Evolutionary conservation across 2,329 filamentous ascomycete species (phyloP).

Genomic region (Teratosphaeriaceae sp.): DNA sequence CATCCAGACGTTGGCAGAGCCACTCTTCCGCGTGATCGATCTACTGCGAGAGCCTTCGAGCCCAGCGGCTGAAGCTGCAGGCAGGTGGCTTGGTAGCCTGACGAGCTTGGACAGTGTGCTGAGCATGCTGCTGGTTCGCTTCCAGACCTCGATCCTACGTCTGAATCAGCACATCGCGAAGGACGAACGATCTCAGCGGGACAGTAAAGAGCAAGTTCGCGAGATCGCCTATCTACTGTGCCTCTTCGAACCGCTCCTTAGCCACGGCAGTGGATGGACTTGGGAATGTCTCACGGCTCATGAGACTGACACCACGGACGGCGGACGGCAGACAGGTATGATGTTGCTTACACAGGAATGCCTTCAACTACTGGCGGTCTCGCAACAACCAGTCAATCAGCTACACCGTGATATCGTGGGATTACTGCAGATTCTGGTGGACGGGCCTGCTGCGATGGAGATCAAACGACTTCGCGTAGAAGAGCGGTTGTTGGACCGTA

Average conservation of each 20-base stretch:
- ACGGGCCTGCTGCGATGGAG: constrained; percentile 10
- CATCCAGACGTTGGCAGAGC: constrained; percentile 64
- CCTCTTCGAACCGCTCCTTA: constrained; percentile 65
- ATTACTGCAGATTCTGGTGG: constrained; percentile 17
- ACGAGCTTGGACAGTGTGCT: constrained; percentile 46
- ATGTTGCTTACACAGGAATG: not conserved
- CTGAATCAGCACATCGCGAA: not conserved
- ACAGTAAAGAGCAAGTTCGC: constrained; percentile 30
- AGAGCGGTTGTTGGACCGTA: constrained; percentile 16
- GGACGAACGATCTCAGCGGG: constrained; percentile 7
- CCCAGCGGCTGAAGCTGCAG: constrained; percentile 68
- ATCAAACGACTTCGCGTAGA: constrained; percentile 20
- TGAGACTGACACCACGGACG: constrained; percentile 7
- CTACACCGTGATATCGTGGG: constrained; percentile 7
- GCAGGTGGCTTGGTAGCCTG: constrained; percentile 68
- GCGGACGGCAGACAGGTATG: constrained; percentile 5
- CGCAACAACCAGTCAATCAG: not conserved
- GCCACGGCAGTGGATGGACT: constrained; percentile 42
- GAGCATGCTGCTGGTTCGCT: constrained; percentile 24
- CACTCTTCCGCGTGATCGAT: constrained; percentile 76
- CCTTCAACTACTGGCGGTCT: not conserved
- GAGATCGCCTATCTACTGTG: constrained; percentile 72
- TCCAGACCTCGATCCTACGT: constrained; percentile 4
- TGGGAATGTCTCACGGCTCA: constrained; percentile 18
- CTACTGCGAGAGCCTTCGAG: constrained; percentile 64